A percentile compares a stretch with the other conserved stretches of the same genome.
Evolutionary conservation across 1,284 basidiomycete species (phyloP).

Genomic region (Ustilago nuda): DNA sequence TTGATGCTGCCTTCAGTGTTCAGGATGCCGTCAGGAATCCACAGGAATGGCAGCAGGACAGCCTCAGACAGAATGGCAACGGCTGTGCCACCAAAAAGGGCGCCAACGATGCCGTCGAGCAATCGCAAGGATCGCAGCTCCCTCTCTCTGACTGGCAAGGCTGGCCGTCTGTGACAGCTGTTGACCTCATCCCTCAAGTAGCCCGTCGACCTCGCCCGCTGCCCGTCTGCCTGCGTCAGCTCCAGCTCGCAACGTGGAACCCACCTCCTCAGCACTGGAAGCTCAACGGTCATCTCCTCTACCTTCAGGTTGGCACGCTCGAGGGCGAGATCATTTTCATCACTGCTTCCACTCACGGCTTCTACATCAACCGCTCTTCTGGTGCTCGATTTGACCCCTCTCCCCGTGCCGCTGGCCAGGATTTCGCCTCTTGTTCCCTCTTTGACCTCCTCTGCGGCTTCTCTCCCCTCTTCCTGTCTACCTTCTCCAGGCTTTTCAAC

Average conservation of each 20-base stretch:
- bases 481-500: conserved; percentile 68
- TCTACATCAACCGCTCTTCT: conserved; percentile 73
- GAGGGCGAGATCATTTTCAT: conserved; percentile 74
- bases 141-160: conserved; percentile 70
- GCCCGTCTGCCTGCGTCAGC: conserved; percentile 71
- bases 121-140: conserved; percentile 26
- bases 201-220: conserved; percentile 60
- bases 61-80: conserved; percentile 25
- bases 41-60: conserved; percentile 58
- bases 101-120: conserved; percentile 8
- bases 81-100: conserved; percentile 37
- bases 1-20: conserved; percentile 71
- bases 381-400: conserved; percentile 63
- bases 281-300: conserved; percentile 74
- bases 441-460: conserved; percentile 73
- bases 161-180: conserved; percentile 64
- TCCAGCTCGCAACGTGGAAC: conserved; percentile 74
- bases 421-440: conserved; percentile 71
- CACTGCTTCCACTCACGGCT: conserved; percentile 73
- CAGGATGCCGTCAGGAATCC: conserved; percentile 72
- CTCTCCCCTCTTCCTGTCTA: conserved; percentile 66
- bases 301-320: conserved; percentile 73
- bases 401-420: conserved; percentile 53
- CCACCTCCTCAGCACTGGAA: conserved; percentile 74
- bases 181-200: conserved; percentile 67